phyloP scores from a whole-genome alignment of 208 protist species.

The Acanthamoeba castellanii region DNA sequence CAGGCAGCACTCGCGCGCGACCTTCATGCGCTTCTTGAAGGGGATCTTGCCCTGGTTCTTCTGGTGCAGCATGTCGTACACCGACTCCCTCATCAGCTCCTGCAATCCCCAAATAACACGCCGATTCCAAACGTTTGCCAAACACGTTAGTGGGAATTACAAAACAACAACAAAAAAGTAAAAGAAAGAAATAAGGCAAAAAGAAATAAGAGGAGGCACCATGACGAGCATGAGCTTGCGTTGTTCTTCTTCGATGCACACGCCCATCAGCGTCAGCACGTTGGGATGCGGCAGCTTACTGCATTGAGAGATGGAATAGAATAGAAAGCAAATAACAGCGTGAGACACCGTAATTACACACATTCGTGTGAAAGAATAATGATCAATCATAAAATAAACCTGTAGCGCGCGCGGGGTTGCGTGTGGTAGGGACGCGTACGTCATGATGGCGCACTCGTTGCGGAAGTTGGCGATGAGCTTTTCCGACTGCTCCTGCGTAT shows the following conservation, averaged over 20 bases:
- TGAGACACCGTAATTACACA: not conserved
- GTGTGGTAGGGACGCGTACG: not conserved
- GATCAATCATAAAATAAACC: not conserved
- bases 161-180: no score
- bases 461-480: conserved; percentile 43
- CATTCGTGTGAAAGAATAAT: no score
- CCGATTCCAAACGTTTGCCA: not conserved
- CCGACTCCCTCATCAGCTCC: conserved; percentile 54
- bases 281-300: conserved; percentile 47
- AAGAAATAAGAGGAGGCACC: not conserved
- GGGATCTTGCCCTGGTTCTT: conserved; percentile 1
- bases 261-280: conserved; percentile 39
- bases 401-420: not conserved
- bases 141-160: not conserved
- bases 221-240: conserved; percentile 53
- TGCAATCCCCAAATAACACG: not conserved
- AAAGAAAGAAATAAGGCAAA: not conserved
- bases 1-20: conserved; percentile 1
- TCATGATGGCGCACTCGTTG: conserved; percentile 56
- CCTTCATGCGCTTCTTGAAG: conserved; percentile 65
- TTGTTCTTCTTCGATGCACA: conserved; percentile 46
- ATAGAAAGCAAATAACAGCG: not conserved
- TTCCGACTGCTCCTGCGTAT: not conserved
- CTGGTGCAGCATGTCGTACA: conserved; percentile 65
- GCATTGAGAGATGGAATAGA: not conserved